phyloP scores from a whole-genome alignment of 2,329 filamentous ascomycete species.

The Verticillium longisporum region DNA sequence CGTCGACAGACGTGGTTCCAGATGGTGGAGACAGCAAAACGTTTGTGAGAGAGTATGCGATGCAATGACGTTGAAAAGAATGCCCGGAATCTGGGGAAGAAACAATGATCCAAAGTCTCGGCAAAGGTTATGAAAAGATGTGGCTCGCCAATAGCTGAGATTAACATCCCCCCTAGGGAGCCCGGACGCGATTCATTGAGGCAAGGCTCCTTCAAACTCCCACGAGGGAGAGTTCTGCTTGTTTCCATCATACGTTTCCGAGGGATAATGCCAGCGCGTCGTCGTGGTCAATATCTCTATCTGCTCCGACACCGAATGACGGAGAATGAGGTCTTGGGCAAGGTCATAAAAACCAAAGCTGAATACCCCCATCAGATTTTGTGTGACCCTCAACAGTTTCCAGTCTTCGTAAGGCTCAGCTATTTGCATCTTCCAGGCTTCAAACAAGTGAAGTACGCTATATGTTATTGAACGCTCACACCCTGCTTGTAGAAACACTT shows the following conservation, averaged over 20 bases:
- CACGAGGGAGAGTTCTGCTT: not conserved
- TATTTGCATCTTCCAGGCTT: no score
- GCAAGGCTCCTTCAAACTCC: not conserved
- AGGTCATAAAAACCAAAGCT: not conserved
- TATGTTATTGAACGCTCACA: no score
- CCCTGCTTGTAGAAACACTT: no score
- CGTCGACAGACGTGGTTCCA: no score
- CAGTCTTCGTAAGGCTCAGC: not conserved
- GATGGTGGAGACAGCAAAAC: not conserved
- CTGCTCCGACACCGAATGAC: no score
- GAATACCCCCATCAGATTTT: not conserved
- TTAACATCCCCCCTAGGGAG: not conserved
- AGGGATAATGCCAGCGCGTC: not conserved
- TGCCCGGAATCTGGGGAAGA: not conserved
- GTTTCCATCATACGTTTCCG: not conserved
- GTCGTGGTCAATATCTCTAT: not conserved
- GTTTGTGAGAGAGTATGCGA: not conserved
- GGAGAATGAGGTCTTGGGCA: not conserved
- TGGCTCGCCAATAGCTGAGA: not conserved
- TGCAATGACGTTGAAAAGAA: not conserved
- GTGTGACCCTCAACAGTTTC: not conserved
- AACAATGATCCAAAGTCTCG: not conserved
- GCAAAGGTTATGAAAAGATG: not conserved
- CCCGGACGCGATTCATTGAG: not conserved
- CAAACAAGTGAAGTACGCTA: no score